phyloP scores from a whole-genome alignment of 2,329 filamentous ascomycete genomes.

The Botrytis porri region DNA sequence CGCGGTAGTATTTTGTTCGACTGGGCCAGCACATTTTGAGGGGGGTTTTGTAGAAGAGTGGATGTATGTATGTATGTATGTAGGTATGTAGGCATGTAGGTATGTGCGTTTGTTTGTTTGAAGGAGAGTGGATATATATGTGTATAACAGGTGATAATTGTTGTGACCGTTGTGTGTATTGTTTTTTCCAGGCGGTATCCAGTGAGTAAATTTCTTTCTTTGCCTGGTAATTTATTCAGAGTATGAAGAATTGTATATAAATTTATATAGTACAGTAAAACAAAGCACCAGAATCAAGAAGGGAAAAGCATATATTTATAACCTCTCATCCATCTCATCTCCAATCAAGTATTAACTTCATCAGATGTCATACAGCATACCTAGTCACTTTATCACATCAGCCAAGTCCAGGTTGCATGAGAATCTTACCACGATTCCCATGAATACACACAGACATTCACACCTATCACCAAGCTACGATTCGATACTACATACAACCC shows the following conservation, averaged over 20 bases:
- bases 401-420: constrained; percentile 2
- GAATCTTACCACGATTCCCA: neutral
- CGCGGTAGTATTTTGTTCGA: constrained; percentile 8
- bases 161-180: neutral
- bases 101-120: neutral
- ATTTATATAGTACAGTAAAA: neutral
- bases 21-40: constrained; percentile 11
- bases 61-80: neutral
- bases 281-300: neutral
- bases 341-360: neutral
- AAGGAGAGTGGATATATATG: neutral
- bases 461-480: neutral
- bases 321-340: neutral
- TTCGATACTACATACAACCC: neutral
- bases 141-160: neutral
- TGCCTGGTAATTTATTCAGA: neutral
- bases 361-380: neutral
- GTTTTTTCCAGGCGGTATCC: neutral
- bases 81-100: too few relatives aligned
- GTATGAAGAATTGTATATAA: neutral
- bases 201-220: neutral
- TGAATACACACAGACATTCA: neutral
- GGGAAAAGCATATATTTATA: neutral
- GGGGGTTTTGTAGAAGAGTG: neutral
- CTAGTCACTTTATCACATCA: neutral